Base-by-base conservation (phyloP, 2,329 filamentous ascomycete species). In the Diaporthe aspalathi region DNA sequence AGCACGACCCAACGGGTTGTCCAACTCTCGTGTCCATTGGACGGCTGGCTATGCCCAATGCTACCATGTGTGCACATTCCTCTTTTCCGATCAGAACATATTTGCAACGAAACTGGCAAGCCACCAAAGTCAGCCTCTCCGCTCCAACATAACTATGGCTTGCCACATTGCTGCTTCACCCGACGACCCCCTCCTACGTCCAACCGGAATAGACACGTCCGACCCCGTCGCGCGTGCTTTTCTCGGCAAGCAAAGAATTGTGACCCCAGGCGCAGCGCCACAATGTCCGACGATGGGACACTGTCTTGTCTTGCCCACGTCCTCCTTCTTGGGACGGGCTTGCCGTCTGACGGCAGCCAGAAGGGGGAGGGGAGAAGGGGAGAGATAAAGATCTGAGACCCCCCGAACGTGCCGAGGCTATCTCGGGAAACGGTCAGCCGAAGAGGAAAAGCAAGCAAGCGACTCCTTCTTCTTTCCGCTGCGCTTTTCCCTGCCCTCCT, bases 181-280 rank as follows among this genome's bases (percentile, higher is more conserved):
- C 11, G 22, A 27, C 16, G 49, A 3, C 14, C 27, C 22, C 9
- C 17, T n/a, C 49, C 29, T n/a, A n/a, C n/a, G n/a, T n/a, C n/a
- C n/a, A n/a, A n/a, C n/a, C 24, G 5, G 16, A n/a, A n/a, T 38
- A 16, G 27, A 47, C 7, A 49, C 20, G 8, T 63, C 14, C 20
- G 16, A 5, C 24, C 5, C 49, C 50, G 43, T 29, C 40, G n/a
- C 35, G 22, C 29, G 1, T 24, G 27, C 60, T 65, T 45, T 49
- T 38, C 45, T 50, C 45, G 50, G 60, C 60, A 38, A 3, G 43
- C 35, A 38, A 38, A n/a, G 9, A 12, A 38, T 38, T 65, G 60
- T 50, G 35, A 50, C 60, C 60, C 60, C 60, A n/a, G 60, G 27
- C 43, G n/a, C 60, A 50, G 60, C 60, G 60, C 60, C 60, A 65